Conservation (phyloP, 805 yeast genomes). For the Lipomyces chichibuensis region DNA sequence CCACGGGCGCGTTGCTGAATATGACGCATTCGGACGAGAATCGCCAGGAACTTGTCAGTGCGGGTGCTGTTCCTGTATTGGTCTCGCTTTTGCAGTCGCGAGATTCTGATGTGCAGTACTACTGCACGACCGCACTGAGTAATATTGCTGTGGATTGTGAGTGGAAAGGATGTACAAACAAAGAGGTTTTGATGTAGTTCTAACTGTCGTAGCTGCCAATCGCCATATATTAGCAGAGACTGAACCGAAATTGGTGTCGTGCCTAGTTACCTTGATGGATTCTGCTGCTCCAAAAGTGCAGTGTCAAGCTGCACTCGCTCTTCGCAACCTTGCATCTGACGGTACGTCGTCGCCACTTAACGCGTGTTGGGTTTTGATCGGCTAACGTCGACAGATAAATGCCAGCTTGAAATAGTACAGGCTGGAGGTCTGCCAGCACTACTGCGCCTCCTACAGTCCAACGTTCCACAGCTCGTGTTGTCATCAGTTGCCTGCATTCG, state of each 20-base stretch:
- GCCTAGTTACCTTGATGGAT: slow-evolving; percentile 88
- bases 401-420: slow-evolving; percentile 92
- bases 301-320: slow-evolving; percentile 96
- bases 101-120: slow-evolving; percentile 97
- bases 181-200: not conserved
- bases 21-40: slow-evolving; percentile 98
- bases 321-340: slow-evolving; percentile 94
- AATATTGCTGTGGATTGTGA: slow-evolving; percentile 87
- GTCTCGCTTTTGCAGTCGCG: slow-evolving; percentile 81
- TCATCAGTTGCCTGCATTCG: slow-evolving; percentile 99
- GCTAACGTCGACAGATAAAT: slow-evolving; percentile 52
- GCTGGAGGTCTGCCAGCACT: slow-evolving; percentile 94
- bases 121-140: slow-evolving; percentile 95
- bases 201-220: slow-evolving; percentile 57
- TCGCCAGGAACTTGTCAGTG: slow-evolving; percentile 93
- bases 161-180: not conserved
- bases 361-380: not conserved
- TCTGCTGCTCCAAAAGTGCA: slow-evolving; percentile 92
- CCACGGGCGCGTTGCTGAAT: slow-evolving; percentile 95
- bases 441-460: slow-evolving; percentile 86
- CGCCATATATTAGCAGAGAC: slow-evolving; percentile 86
- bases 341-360: slow-evolving; percentile 39
- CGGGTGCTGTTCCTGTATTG: slow-evolving; percentile 96
- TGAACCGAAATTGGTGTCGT: slow-evolving; percentile 88
- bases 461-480: slow-evolving; percentile 79